These are phyloP conservation scores for Cyamopsis tetragonoloba DNA, from an alignment of 306 rosid species.

Conservation along the genomic window DNA sequence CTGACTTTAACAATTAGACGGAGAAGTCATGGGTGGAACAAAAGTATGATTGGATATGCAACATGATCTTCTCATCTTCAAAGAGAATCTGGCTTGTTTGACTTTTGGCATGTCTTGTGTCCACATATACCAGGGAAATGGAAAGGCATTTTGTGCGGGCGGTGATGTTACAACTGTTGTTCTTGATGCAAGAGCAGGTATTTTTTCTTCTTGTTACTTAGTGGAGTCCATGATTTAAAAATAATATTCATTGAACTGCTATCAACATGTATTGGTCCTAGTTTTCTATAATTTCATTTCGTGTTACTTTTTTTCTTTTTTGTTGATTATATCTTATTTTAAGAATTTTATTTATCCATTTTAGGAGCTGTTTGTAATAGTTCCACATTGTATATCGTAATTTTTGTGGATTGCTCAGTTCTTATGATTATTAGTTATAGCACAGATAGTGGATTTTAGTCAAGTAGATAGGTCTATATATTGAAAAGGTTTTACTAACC, in stretches of 20 bases:
- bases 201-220: conserved; percentile 19
- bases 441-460: no score
- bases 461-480: no score
- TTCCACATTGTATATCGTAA: no score
- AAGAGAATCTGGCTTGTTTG: conserved; percentile 8
- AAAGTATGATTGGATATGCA: conserved; percentile 7
- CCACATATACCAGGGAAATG: conserved; percentile 64
- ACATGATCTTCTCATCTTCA: background rate
- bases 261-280: background rate
- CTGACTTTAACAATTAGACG: background rate
- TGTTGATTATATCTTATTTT: background rate
- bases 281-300: background rate
- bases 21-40: background rate
- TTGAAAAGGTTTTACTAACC: no score
- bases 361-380: no score
- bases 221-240: background rate
- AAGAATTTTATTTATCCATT: background rate
- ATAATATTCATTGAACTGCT: background rate
- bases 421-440: no score
- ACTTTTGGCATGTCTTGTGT: conserved; percentile 22
- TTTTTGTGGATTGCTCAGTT: no score
- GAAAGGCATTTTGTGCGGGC: conserved; percentile 97
- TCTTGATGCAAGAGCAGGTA: conserved; percentile 50
- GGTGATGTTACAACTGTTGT: conserved; percentile 83
- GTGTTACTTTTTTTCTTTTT: background rate